These are phyloP conservation scores for Intubia oerlemansii DNA, from an alignment of 2,329 filamentous ascomycete species.

Conservation along the genomic window DNA sequence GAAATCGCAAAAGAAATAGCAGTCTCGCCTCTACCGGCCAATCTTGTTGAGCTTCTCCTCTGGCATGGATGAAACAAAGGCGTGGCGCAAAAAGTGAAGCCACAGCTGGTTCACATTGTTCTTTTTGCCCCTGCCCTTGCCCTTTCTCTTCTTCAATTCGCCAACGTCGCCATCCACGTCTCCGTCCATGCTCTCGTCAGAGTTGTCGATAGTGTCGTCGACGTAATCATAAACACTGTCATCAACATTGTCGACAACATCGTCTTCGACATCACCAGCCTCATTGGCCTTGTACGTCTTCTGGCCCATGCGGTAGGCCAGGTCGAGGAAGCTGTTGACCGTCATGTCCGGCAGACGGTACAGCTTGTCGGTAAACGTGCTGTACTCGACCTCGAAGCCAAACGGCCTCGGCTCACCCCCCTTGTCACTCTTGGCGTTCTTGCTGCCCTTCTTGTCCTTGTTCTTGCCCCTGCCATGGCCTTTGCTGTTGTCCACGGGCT, in stretches of 20 bases:
- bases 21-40: no score
- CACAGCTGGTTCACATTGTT: no score
- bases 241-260: conserved; percentile 11
- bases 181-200: conserved; percentile 18
- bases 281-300: conserved; percentile 8
- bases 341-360: conserved; percentile 70
- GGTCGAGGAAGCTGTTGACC: conserved; percentile 54
- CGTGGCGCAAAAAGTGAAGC: conserved; percentile 56
- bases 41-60: no score
- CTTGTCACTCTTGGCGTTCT: conserved; percentile 5
- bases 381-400: conserved; percentile 65
- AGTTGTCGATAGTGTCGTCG: conserved; percentile 10
- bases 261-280: conserved; percentile 9
- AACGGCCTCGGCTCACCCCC: conserved; percentile 41
- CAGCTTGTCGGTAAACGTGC: conserved; percentile 53
- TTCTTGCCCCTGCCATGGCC: conserved; percentile 44
- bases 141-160: conserved; percentile 24
- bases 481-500: no score
- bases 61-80: conserved; percentile 71
- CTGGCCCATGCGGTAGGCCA: conserved; percentile 60
- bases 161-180: conserved; percentile 12
- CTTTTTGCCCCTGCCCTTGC: conserved; percentile 34
- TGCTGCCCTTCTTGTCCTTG: conserved; percentile 31
- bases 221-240: conserved; percentile 6
- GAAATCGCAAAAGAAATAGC: no score